These are phyloP conservation scores for Xylaria telfairii DNA, from an alignment of 495 filamentous ascomycete species.

Conservation along the genomic window DNA sequence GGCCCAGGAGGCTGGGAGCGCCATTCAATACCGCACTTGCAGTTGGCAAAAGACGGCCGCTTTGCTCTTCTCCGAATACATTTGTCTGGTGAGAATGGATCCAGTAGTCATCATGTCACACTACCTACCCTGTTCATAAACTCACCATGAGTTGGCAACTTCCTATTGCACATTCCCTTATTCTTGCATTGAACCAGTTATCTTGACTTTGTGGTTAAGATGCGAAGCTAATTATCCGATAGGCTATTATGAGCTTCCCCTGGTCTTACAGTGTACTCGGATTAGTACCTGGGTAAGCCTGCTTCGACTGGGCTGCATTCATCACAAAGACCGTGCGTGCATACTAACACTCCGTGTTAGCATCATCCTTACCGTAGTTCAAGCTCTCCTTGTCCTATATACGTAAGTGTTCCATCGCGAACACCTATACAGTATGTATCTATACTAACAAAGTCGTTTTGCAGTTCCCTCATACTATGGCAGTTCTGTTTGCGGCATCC, in stretches of 20 bases:
- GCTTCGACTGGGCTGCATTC: slow-evolving; percentile 19
- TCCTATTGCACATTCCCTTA: neutral
- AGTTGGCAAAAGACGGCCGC: slow-evolving; percentile 92
- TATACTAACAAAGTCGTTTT: slow-evolving; percentile 21
- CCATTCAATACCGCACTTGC: slow-evolving; percentile 88
- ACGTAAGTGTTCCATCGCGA: slow-evolving; percentile 52
- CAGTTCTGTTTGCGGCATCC: slow-evolving; percentile 86
- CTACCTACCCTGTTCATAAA: neutral
- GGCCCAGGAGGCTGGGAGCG: slow-evolving; percentile 74
- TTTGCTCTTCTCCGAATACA: slow-evolving; percentile 88
- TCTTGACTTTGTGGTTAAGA: neutral
- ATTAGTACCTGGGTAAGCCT: slow-evolving; percentile 73
- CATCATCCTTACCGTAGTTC: slow-evolving; percentile 78
- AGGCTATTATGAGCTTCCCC: slow-evolving; percentile 91
- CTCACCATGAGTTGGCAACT: neutral
- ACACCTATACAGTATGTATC: neutral
- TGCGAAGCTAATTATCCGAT: neutral
- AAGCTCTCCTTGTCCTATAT: slow-evolving; percentile 78
- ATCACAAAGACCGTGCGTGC: slow-evolving; percentile 11
- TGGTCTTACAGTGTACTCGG: slow-evolving; percentile 88
- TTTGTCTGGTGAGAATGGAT: slow-evolving; percentile 65
- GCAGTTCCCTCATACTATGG: slow-evolving; percentile 76
- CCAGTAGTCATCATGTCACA: neutral
- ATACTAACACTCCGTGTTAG: slow-evolving; percentile 34
- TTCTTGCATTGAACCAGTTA: neutral